Evolutionary conservation across 139 green algal genomes (phyloP).

Genomic region (Tetraselmis chui): DNA sequence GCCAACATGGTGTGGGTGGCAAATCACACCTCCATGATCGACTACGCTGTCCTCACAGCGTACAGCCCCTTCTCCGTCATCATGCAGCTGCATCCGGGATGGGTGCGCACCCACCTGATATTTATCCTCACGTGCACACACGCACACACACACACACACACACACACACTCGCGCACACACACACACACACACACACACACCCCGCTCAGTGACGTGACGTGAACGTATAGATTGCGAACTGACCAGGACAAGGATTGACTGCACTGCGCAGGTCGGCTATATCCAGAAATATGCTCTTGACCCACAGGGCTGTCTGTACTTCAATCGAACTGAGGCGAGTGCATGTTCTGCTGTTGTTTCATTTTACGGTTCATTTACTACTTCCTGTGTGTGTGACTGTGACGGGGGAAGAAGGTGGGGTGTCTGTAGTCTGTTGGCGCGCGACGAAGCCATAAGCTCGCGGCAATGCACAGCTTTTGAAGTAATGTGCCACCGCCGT

Average conservation of each 20-base stretch:
- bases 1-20: conserved; percentile 85
- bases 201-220: no score
- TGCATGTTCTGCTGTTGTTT: not conserved
- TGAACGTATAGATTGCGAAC: no score
- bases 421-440: no score
- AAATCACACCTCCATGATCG: conserved; percentile 99
- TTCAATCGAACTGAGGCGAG: conserved; percentile 89
- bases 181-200: no score
- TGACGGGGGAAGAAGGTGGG: no score
- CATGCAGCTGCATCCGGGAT: conserved; percentile 87
- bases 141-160: no score
- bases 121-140: no score
- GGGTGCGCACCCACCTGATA: no score
- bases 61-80: conserved; percentile 81
- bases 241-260: no score
- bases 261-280: conserved; percentile 64
- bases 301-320: conserved; percentile 88
- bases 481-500: not conserved
- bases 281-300: conserved; percentile 79
- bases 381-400: not conserved
- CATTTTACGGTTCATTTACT: not conserved
- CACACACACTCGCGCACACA: no score
- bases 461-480: no score
- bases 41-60: conserved; percentile 90
- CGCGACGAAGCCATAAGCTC: no score